Conservation (phyloP, 208 protist genomes). For the Trypanosoma avium region DNA sequence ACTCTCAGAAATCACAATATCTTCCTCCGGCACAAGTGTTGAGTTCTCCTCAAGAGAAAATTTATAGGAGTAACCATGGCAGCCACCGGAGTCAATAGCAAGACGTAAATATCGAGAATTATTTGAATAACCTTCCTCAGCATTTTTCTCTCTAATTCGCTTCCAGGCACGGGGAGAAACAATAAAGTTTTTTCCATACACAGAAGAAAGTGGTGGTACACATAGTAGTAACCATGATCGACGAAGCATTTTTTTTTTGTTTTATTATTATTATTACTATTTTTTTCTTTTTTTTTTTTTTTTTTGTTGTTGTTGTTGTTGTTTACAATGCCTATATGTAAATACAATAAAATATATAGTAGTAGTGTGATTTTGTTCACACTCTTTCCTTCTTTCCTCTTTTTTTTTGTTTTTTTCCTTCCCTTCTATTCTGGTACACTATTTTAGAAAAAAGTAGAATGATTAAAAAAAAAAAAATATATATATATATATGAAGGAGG, state of each 20-base stretch:
- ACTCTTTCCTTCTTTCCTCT: not conserved
- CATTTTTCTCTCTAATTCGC: conserved; percentile 74
- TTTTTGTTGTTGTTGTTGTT: conserved; percentile 10
- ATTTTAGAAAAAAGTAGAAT: not conserved
- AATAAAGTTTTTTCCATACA: conserved; percentile 79
- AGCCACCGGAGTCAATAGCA: conserved; percentile 85
- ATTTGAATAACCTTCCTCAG: conserved; percentile 72
- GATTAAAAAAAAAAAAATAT: not conserved
- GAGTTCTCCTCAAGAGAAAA: conserved; percentile 71
- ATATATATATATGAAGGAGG: conserved; percentile 16
- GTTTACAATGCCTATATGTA: too few species aligned
- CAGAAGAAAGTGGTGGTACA: conserved; percentile 32
- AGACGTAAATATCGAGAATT: conserved; percentile 75
- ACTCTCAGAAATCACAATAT: conserved; percentile 59
- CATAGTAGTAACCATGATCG: conserved; percentile 10
- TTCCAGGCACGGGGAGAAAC: conserved; percentile 69
- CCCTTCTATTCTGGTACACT: not conserved
- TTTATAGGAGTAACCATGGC: conserved; percentile 90
- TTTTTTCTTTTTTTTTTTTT: not conserved
- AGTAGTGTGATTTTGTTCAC: too few species aligned
- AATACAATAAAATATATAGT: too few species aligned
- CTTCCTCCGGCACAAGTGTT: conserved; percentile 54
- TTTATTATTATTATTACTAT: not conserved
- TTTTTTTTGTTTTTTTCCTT: conserved; percentile 2
- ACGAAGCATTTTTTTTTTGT: conserved; percentile 18